phyloP scores from a whole-genome alignment of 1,139 yeast genomes.

The Pichia sp. region DNA sequence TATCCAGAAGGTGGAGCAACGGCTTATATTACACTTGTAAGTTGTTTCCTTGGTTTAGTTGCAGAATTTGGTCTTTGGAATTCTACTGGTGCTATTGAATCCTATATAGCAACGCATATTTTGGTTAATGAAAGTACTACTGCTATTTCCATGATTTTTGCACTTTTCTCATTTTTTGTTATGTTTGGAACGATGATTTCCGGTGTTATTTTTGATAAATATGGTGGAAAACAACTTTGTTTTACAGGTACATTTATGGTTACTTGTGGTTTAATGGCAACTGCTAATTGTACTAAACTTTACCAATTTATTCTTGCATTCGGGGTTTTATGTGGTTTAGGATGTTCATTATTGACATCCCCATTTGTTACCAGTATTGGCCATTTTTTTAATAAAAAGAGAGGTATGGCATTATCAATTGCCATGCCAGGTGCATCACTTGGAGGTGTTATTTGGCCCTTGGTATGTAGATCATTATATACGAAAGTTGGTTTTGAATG shows the following conservation, averaged over 20 bases:
- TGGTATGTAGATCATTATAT: conserved; percentile 49
- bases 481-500: conserved; percentile 49
- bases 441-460: conserved; percentile 62
- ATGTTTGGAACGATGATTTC: conserved; percentile 52
- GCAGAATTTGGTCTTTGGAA: conserved; percentile 64
- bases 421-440: conserved; percentile 61
- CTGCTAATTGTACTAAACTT: conserved; percentile 48
- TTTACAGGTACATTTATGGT: conserved; percentile 41
- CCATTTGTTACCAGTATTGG: conserved; percentile 52
- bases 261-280: conserved; percentile 47
- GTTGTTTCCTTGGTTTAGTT: conserved; percentile 57
- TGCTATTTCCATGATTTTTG: conserved; percentile 62
- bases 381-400: conserved; percentile 52
- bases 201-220: conserved; percentile 57
- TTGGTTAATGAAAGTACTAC: conserved; percentile 38
- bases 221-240: conserved; percentile 48
- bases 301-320: conserved; percentile 56
- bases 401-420: conserved; percentile 57
- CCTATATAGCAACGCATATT: conserved; percentile 54
- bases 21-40: conserved; percentile 53
- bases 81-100: conserved; percentile 64
- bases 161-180: conserved; percentile 49
- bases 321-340: conserved; percentile 52
- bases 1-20: conserved; percentile 59
- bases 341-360: conserved; percentile 51